These are phyloP conservation scores for Penstemon barbatus DNA, from an alignment of 257 asterid species.

Conservation along the genomic window DNA sequence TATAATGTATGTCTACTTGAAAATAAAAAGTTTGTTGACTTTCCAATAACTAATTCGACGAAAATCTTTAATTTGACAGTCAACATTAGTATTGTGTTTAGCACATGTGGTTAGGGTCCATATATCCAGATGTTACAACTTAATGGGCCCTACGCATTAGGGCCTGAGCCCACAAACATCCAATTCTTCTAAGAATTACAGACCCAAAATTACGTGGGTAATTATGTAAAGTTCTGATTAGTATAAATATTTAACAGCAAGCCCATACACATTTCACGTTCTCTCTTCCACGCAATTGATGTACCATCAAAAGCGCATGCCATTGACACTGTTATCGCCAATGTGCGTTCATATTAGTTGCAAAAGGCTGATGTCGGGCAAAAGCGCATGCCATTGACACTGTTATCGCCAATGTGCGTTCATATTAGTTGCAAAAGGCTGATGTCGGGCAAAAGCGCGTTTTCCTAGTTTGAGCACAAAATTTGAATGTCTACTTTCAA, in stretches of 20 bases:
- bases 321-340: background rate
- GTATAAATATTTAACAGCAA: background rate
- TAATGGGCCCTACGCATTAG: conserved; percentile 1
- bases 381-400: conserved; percentile 12
- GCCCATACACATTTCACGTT: conserved; percentile 23
- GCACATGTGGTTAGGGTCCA: conserved; percentile 16
- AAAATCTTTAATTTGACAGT: background rate
- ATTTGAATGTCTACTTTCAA: background rate
- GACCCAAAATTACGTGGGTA: conserved; percentile 25
- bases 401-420: background rate
- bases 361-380: background rate
- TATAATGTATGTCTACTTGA: too few relatives aligned
- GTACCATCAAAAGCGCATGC: conserved; percentile 16
- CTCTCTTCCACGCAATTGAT: conserved; percentile 10
- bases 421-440: conserved; percentile 1
- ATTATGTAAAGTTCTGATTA: conserved; percentile 10
- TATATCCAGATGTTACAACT: background rate
- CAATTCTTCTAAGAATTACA: background rate
- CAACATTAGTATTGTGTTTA: background rate
- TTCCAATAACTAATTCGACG: background rate
- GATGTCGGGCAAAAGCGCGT: background rate
- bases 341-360: conserved; percentile 1
- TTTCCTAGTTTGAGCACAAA: background rate
- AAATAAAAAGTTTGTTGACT: too few relatives aligned
- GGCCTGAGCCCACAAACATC: conserved; percentile 19